Base-by-base conservation (phyloP, 108 stramenopile species). In the Ochromonas danica region DNA sequence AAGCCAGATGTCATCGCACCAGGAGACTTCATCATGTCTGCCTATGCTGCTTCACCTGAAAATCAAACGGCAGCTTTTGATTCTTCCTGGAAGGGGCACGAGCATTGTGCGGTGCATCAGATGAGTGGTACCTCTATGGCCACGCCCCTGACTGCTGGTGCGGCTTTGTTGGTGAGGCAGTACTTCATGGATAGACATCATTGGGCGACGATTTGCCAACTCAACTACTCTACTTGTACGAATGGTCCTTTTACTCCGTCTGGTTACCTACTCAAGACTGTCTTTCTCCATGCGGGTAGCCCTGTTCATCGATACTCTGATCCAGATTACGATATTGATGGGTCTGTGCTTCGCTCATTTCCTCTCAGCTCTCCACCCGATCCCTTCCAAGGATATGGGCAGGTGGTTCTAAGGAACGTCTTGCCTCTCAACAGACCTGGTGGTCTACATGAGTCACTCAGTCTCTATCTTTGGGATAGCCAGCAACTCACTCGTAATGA, bases 1-100 rank as follows among this genome's bases (percentile, higher is more conserved):
- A 93, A 93, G 80, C 92, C 92, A 3, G 91, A 93, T 79, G 81
- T 93, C 33, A 84, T 91, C 0, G 91, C 91, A 60, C 91, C 92
- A n/a, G 92, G 92, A 38, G 82, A 88, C 63, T 86, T 80, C 61
- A 77, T 91, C 30, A 41, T 86, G 43, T 90, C 91, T 1, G 86
- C 91, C 22, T 78, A 82, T 61, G 89, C 91, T 14, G 45, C 14
- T n/a, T n/a, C n/a, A n/a, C n/a, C n/a, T n/a, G n/a, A n/a, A n/a
- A n/a, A n/a, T n/a, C n/a, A n/a, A n/a, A n/a, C n/a, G n/a, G n/a
- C n/a, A n/a, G n/a, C n/a, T n/a, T n/a, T n/a, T n/a, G n/a, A n/a
- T n/a, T n/a, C n/a, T n/a, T n/a, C n/a, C n/a, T n/a, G n/a, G n/a
- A n/a, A n/a, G n/a, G n/a, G n/a, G n/a, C n/a, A n/a, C n/a, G n/a